These are phyloP conservation scores for Dryas alaskensis DNA, from an alignment of 306 rosid species.

Conservation along the genomic window DNA sequence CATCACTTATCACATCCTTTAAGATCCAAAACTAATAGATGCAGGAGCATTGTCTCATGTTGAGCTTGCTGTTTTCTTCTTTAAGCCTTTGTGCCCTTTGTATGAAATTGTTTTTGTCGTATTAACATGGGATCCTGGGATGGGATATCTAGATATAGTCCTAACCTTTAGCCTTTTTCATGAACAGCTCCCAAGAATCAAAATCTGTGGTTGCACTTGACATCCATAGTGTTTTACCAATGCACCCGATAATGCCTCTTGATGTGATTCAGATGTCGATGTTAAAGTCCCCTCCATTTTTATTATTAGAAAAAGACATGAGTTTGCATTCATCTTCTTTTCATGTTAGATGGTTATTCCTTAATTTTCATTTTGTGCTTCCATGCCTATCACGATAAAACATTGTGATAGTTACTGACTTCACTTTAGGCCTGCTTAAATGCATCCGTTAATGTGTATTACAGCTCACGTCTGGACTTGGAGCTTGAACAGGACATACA, in stretches of 20 bases:
- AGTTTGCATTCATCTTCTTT: background rate
- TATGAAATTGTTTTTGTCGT: background rate
- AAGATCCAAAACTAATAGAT: too few relatives aligned
- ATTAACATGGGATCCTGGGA: background rate
- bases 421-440: background rate
- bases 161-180: background rate
- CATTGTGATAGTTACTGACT: background rate
- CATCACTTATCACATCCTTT: too few relatives aligned
- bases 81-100: too few relatives aligned
- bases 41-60: too few relatives aligned
- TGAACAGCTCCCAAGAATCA: background rate
- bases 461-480: background rate
- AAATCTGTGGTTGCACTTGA: background rate
- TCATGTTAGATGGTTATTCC: background rate
- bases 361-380: background rate
- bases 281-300: background rate
- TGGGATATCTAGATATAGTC: background rate
- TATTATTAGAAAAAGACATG: background rate
- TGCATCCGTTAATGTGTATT: background rate
- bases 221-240: background rate
- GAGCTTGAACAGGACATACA: slow-evolving; percentile 3
- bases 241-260: background rate
- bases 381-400: background rate
- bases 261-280: background rate
- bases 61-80: too few relatives aligned